Percentiles rank a stretch among this genome's conserved stretches.
Evolutionary conservation across 208 protist genomes (phyloP).

Genomic region (Acanthamoeba royreba): DNA sequence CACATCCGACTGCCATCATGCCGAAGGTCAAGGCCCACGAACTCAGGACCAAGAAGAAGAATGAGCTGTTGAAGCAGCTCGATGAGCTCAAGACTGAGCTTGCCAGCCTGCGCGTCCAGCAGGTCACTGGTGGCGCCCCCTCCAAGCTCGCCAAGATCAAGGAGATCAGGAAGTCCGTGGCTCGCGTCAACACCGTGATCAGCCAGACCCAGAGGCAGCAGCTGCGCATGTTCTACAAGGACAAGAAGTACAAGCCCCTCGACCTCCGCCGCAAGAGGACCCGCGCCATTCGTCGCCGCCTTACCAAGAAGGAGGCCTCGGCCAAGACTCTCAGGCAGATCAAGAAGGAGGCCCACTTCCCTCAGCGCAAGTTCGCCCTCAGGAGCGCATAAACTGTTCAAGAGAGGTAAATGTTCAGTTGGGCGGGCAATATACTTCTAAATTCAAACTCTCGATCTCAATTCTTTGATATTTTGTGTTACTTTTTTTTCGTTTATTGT

Average conservation of each 20-base stretch:
- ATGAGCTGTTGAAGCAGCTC: conserved; percentile 95
- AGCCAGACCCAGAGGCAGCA: conserved; percentile 92
- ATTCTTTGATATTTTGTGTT: too few species aligned
- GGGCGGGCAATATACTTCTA: too few species aligned
- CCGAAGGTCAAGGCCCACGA: conserved; percentile 82
- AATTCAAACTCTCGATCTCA: too few species aligned
- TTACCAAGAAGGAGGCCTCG: conserved; percentile 66
- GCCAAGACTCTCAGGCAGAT: conserved; percentile 63
- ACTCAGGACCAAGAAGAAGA: conserved; percentile 93
- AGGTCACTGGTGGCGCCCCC: conserved; percentile 60
- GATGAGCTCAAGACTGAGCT: conserved; percentile 96
- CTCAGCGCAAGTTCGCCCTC: conserved; percentile 80
- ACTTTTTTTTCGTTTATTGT: too few species aligned
- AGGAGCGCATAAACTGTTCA: conserved; percentile 46
- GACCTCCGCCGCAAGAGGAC: conserved; percentile 84
- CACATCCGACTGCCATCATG: conserved; percentile 19
- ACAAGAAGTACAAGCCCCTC: conserved; percentile 83
- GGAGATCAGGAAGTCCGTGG: conserved; percentile 94
- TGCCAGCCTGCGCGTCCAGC: conserved; percentile 65
- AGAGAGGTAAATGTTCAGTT: not conserved
- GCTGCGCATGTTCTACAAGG: conserved; percentile 92
- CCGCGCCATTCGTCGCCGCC: conserved; percentile 79
- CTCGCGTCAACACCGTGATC: conserved; percentile 95
- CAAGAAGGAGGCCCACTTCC: conserved; percentile 77
- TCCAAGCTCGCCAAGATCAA: conserved; percentile 69